Percentiles rank a stretch among this genome's conserved stretches.
phyloP scores from a whole-genome alignment of 164 flowering plant species.

The Stephania cephalantha region DNA sequence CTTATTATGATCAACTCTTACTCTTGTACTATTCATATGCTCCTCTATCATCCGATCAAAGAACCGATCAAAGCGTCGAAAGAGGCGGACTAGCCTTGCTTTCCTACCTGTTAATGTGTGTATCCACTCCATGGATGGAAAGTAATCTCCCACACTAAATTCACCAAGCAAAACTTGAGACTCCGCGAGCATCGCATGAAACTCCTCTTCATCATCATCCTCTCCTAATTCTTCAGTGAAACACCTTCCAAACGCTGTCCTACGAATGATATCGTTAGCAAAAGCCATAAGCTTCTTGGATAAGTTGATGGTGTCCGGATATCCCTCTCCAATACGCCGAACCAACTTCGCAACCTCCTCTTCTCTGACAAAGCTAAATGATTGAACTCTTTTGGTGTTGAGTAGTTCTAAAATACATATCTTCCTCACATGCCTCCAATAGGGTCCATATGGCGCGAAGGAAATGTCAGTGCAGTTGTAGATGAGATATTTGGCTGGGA shows the following conservation, averaged over 20 bases:
- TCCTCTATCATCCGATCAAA: slow-evolving; percentile 40
- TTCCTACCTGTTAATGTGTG: slow-evolving; percentile 38
- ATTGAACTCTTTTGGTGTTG: slow-evolving; percentile 39
- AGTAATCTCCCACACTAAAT: slow-evolving; percentile 47
- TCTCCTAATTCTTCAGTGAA: slow-evolving; percentile 38
- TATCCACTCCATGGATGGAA: slow-evolving; percentile 50
- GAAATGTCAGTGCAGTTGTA: slow-evolving; percentile 39
- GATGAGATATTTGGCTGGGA: slow-evolving; percentile 28
- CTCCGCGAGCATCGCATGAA: slow-evolving; percentile 46
- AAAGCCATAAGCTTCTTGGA: slow-evolving; percentile 28
- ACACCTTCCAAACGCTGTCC: slow-evolving; percentile 39
- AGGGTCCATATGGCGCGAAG: slow-evolving; percentile 46
- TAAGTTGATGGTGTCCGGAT: slow-evolving; percentile 22
- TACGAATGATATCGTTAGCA: slow-evolving; percentile 39
- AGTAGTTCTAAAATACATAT: slow-evolving; percentile 45
- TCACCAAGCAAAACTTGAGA: slow-evolving; percentile 49
- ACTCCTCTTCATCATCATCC: slow-evolving; percentile 31
- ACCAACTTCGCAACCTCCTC: slow-evolving; percentile 44
- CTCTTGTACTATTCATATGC: slow-evolving; percentile 20
- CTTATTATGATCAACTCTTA: slow-evolving; percentile 23
- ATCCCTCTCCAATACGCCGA: slow-evolving; percentile 22
- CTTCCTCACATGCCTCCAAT: slow-evolving; percentile 54
- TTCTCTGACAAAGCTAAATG: slow-evolving; percentile 35
- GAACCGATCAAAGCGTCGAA: slow-evolving; percentile 32
- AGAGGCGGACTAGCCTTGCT: slow-evolving; percentile 27